Evolutionary conservation across 169 alveolate genomes (phyloP), one percentile per base, ranked within the genome.

Genomic region (Cryptosporidium sp.): DNA sequence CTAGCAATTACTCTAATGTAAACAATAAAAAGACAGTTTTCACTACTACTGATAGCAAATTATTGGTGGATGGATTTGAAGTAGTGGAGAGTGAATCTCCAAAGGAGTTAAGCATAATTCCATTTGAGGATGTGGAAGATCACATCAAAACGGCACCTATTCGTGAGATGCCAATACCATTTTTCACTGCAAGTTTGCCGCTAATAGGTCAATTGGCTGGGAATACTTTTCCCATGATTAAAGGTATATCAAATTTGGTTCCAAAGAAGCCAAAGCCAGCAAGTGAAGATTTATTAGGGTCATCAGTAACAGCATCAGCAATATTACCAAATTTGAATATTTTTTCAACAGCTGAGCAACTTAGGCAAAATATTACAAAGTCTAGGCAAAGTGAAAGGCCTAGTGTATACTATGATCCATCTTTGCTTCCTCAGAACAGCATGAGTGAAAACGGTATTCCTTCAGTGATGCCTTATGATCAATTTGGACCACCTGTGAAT

Each of bases 311-410:
- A 12, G 89, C 89, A 33, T 80, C 89, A 7, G 89, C 75, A 35
- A 80, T 80, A 12, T 48, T 80, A 26, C 89, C 89, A 12, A 80
- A 80, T 21, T 62, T 80, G 43, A 29, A 80, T 14, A 59, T 62
- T 21, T 80, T 80, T 37, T 80, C 89, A 26, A 80, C 89, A 26
- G 89, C 73, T 35, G 89, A 65, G 33, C 89, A 80, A 41, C 35
- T 73, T 3, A 73, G 75, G 41, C 73, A 80, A 43, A 80, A 62
- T 62, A 65, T 62, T 23, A 80, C 89, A 26, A 80, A 62, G 23
- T 26, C 31, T 18, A 55, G 67, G 10, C 84, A 70, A 7, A 23
- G 26, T 26, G 84, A 70, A 41, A 73, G 86, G 23, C 86, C 86
- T 18, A 73, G 51, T 26, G 37, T 73, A 37, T 73, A 73, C 26